Evolutionary conservation across 345 rosid genomes (phyloP).

Genomic region (Trapa incisa): DNA sequence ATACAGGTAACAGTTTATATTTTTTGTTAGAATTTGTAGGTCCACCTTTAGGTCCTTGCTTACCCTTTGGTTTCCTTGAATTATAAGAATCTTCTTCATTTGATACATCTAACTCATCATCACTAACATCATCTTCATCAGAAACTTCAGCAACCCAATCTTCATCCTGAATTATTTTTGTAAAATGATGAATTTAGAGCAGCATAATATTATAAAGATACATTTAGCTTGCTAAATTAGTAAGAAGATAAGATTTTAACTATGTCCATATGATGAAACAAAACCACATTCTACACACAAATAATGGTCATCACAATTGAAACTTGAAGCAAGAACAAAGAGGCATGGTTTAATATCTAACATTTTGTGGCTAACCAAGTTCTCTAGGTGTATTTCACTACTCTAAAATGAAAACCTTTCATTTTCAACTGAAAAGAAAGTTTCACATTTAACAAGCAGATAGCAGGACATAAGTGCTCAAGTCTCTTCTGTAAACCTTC

Average conservation of each 20-base stretch:
- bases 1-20: conserved; percentile 28
- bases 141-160: conserved; percentile 70
- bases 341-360: not conserved
- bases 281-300: not conserved
- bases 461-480: not conserved
- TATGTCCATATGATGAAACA: not conserved
- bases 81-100: conserved; percentile 68
- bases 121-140: conserved; percentile 55
- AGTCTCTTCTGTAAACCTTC: not conserved
- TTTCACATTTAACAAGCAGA: not conserved
- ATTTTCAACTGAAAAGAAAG: not conserved
- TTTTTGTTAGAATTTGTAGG: conserved; percentile 37
- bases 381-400: not conserved
- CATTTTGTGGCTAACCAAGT: not conserved
- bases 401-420: not conserved
- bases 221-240: not conserved
- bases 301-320: not conserved
- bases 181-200: not conserved
- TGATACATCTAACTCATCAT: conserved; percentile 49
- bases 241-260: not conserved
- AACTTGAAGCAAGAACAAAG: not conserved
- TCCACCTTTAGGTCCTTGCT: conserved; percentile 46
- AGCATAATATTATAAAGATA: not conserved
- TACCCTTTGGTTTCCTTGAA: conserved; percentile 45
- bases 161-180: conserved; percentile 29